Evolutionary conservation across 345 rosid genomes (phyloP).

Genomic region (Odontarrhena argentea): DNA sequence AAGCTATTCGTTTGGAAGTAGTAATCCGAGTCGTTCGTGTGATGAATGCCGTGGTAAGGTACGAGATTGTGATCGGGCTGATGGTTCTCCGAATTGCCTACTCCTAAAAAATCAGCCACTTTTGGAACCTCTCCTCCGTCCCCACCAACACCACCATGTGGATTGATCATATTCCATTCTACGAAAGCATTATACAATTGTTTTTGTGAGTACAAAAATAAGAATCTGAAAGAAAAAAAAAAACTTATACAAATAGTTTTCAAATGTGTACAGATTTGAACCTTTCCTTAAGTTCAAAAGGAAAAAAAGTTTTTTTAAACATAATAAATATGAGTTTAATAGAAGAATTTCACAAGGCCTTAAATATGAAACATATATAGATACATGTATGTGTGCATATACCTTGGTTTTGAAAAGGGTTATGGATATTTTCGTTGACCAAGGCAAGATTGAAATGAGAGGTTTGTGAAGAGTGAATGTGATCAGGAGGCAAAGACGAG

Average conservation of each 20-base stretch:
- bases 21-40: slow-evolving; percentile 59
- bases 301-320: not conserved
- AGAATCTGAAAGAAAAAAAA: not conserved
- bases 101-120: slow-evolving; percentile 95
- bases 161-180: slow-evolving; percentile 83
- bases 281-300: not conserved
- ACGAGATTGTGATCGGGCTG: slow-evolving; percentile 55
- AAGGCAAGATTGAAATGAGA: slow-evolving; percentile 84
- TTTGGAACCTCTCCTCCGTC: slow-evolving; percentile 74
- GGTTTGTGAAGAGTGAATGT: slow-evolving; percentile 69
- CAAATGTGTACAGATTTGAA: not conserved
- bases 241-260: too few relatives aligned
- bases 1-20: slow-evolving; percentile 59
- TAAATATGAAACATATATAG: not conserved
- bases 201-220: not conserved
- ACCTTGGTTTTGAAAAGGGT: slow-evolving; percentile 93
- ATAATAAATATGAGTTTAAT: not conserved
- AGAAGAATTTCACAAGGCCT: slow-evolving; percentile 8
- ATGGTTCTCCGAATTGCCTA: slow-evolving; percentile 73
- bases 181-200: slow-evolving; percentile 12
- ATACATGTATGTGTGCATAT: slow-evolving; percentile 8
- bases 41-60: slow-evolving; percentile 66
- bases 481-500: slow-evolving; percentile 61
- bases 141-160: slow-evolving; percentile 48
- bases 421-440: slow-evolving; percentile 69